Percentiles rank a stretch among this genome's conserved stretches.
phyloP scores from a whole-genome alignment of 495 filamentous ascomycete genomes.

The Chaetomium cochliodes region DNA sequence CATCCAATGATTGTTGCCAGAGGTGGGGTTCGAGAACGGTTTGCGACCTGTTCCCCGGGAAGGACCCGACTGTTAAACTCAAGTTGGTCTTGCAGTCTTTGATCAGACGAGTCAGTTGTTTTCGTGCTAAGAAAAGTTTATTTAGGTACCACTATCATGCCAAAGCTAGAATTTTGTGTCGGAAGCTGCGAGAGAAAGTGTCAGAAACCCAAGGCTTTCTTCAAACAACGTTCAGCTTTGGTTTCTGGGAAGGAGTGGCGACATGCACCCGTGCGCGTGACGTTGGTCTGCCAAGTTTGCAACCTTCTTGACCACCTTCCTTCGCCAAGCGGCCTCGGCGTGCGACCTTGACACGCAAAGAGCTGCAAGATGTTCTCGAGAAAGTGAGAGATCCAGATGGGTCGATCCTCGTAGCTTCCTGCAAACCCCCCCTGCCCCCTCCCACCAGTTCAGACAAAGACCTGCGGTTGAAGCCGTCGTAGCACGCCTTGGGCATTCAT shows the following conservation, averaged over 20 bases:
- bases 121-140: no score
- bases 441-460: not conserved
- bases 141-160: no score
- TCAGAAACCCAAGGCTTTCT: no score
- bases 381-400: conserved; percentile 18
- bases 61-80: no score
- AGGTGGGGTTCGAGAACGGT: no score
- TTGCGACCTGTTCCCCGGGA: no score
- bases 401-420: conserved; percentile 15
- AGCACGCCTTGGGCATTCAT: not conserved
- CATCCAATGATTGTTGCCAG: no score
- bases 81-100: no score
- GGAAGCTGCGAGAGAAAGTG: no score
- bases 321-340: conserved; percentile 10
- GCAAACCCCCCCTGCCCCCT: conserved; percentile 1
- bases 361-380: conserved; percentile 17
- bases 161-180: no score
- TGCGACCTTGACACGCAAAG: conserved; percentile 20
- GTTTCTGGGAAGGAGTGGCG: conserved; percentile 14
- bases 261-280: conserved; percentile 16
- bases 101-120: no score
- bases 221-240: not conserved
- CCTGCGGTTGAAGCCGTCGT: not conserved
- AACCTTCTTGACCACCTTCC: conserved; percentile 3
- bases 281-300: conserved; percentile 7